Base-by-base conservation (phyloP, 768 basidiomycete genomes). In the Omphalotus guepiniiformis region DNA sequence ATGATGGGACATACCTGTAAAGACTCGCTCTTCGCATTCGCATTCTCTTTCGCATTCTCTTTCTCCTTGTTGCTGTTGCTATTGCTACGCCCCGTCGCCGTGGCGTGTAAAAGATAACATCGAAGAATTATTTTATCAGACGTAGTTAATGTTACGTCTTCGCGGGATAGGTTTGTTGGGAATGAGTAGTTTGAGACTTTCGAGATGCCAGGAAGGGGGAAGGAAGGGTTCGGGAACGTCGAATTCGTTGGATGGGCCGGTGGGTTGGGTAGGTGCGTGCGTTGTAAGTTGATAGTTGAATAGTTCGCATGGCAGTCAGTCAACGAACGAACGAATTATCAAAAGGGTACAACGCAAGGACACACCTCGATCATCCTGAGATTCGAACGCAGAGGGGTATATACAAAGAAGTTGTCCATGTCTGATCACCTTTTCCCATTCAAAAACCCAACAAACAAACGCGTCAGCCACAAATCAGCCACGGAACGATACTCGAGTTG, bases 101-200 rank as follows among this genome's bases (percentile, higher is more conserved):
- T n/a, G n/a, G 73, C 75, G 75, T 39, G 2, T 21, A 49, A 23
- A 22, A 39, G 26, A 27, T 45, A 36, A 22, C 26, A 25, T 12
- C n/a, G 12, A 29, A 38, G 16, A 15, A 21, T 22, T 21, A 35
- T 23, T 7, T 39, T 16, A 22, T 48, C 39, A 26, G 26, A 21
- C 18, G 47, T 39, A n/a, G 34, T 45, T 5, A 45, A 22, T 11
- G 43, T 36, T 18, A 45, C 16, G 6, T 34, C 32, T n/a, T 45
- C 43, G 18, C 6, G 7, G 4, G 16, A n/a, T n/a, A 36, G 3
- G 25, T 36, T 36, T 5, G 15, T 25, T 11, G 29, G 19, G 11
- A 34, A 21, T 6, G 39, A 40, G 22, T 18, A 40, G 23, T 26
- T 40, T 23, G 7, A 22, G 4, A 18, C 39, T 40, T 15, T 21